Conservation (phyloP, 2,329 filamentous ascomycete species). For the Tolypocladium ophioglossoides region DNA sequence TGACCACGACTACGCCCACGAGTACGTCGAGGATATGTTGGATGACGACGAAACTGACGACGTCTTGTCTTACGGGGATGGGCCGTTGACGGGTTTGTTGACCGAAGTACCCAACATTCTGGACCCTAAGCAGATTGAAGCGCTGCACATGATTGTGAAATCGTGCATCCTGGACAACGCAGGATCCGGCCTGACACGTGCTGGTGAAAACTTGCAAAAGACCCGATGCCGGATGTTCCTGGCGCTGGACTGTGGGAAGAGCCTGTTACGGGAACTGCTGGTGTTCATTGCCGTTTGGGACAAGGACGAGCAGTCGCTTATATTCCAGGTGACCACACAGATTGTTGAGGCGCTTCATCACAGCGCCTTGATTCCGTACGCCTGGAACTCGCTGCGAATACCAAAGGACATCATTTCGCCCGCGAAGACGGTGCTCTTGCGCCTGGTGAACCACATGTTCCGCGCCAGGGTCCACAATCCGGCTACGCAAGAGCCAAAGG, state of each 20-base stretch:
- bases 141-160: conserved; percentile 94
- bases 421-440: conserved; percentile 85
- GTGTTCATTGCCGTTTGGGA: conserved; percentile 98
- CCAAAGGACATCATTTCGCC: conserved; percentile 95
- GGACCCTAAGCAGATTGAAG: conserved; percentile 90
- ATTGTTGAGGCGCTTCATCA: conserved; percentile 90
- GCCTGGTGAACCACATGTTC: conserved; percentile 84
- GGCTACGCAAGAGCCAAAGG: conserved; percentile 35
- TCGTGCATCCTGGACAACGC: conserved; percentile 81
- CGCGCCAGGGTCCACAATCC: conserved; percentile 38
- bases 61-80: conserved; percentile 70
- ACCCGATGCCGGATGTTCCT: conserved; percentile 83
- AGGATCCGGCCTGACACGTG: conserved; percentile 55
- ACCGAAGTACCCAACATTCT: conserved; percentile 93
- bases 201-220: conserved; percentile 77
- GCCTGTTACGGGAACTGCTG: conserved; percentile 77
- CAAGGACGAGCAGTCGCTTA: conserved; percentile 82
- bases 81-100: conserved; percentile 70
- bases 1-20: conserved; percentile 27
- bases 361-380: conserved; percentile 80
- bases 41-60: conserved; percentile 62
- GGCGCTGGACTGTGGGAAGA: conserved; percentile 81
- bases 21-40: conserved; percentile 44
- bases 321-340: conserved; percentile 93
- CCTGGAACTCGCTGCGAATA: conserved; percentile 84